Conservation (phyloP, 1,284 basidiomycete species). For the Garcileccinum viscosum region DNA sequence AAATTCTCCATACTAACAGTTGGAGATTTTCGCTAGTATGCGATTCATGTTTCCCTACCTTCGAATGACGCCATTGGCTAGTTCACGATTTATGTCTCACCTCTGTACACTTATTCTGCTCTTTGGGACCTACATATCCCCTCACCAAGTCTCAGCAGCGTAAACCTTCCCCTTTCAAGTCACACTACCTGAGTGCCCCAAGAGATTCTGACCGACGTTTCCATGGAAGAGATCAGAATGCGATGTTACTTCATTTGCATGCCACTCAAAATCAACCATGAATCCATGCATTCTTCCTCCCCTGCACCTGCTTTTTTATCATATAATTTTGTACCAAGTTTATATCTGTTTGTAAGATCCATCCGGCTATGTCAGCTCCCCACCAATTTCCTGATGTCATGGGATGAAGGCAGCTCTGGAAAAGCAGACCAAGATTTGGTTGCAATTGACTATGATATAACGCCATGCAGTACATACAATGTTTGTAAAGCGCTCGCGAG, state of each 20-base stretch:
- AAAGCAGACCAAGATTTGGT: too few species aligned
- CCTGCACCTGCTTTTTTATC: constrained; percentile 47
- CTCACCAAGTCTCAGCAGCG: constrained; percentile 69
- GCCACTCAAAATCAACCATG: constrained; percentile 47
- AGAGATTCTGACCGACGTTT: constrained; percentile 73
- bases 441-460: too few species aligned
- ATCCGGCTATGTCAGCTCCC: background rate
- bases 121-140: constrained; percentile 82
- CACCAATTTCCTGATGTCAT: background rate
- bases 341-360: background rate
- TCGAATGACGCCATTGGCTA: constrained; percentile 72
- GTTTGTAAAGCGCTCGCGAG: too few species aligned
- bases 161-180: constrained; percentile 65
- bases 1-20: constrained; percentile 3
- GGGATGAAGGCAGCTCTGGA: too few species aligned
- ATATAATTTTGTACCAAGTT: background rate
- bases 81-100: constrained; percentile 74
- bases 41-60: constrained; percentile 85
- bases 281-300: constrained; percentile 49
- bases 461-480: too few species aligned
- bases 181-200: constrained; percentile 72
- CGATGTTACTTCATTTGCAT: constrained; percentile 81
- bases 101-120: constrained; percentile 79
- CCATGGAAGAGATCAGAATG: constrained; percentile 86
- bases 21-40: constrained; percentile 86